Base-by-base conservation (phyloP, 2,329 filamentous ascomycete genomes). In the Fusarium redolens region DNA sequence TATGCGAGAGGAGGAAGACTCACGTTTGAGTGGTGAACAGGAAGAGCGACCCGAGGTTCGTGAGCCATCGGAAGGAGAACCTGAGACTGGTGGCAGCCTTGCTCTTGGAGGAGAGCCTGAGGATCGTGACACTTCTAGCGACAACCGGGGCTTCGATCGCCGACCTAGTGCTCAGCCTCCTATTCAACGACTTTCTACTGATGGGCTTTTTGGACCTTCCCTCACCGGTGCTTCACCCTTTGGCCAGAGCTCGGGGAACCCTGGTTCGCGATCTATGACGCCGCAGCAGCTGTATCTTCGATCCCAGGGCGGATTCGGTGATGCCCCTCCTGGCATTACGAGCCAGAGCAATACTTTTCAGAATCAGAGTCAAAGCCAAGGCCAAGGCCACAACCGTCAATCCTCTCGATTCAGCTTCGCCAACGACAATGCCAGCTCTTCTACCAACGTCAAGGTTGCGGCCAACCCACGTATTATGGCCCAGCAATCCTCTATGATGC, bases 51-150 rank as follows among this genome's bases (percentile, higher is more conserved):
- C 80, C 4, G 87, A 88, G 30, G 79, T 79, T 5, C 79, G 80
- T 9, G 86, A 87, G 51, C 79, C 83, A 7, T 87, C 87, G 0
- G 95, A 97, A 72, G 94, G 93, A 64, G 92, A 92, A 63, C 90
- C 91, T 3, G 95, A 96, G 81, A 93, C 93, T 74, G 93, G 93
- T 50, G 90, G 90, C 18, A 98, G 96, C 79, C 86, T 96, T 65
- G 95, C 97, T 65, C 87, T 98, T 22, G 96, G 96, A 64, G 96
- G 96, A 47, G 96, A 98, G 80, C 96, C 96, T 0, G 96, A 98
- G 79, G 94, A 97, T 74, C 87, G 89, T 69, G 92, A 94, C 28
- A 82, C 83, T 48, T 78, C 82, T 22, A 85, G 86, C 22, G 88
- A 89, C 55, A 82, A 82, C 43, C 84, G 87, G 75, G 79, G 81